Conservation (phyloP, 1,284 basidiomycete genomes). For the Boletus semigastroideus region DNA sequence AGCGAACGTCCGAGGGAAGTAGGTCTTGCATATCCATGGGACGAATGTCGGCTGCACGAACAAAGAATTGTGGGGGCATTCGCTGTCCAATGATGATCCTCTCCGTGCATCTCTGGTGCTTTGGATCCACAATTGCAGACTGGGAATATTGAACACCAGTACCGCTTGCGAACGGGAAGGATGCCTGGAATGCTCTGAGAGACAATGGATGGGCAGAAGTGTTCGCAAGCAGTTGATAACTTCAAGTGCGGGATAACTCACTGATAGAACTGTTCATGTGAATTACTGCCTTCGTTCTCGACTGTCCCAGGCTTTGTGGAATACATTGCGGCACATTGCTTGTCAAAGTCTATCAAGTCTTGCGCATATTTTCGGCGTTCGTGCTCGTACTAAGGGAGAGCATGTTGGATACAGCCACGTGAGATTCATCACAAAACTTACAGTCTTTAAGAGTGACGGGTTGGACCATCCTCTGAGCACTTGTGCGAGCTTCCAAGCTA, state of each 20-base stretch:
- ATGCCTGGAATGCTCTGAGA: constrained; percentile 55
- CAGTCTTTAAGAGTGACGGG: constrained; percentile 67
- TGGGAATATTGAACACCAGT: constrained; percentile 62
- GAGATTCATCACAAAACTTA: constrained; percentile 32
- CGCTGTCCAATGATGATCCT: constrained; percentile 57
- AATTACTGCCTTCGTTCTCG: constrained; percentile 59
- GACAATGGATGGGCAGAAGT: not conserved
- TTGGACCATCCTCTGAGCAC: constrained; percentile 73
- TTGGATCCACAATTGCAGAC: constrained; percentile 49
- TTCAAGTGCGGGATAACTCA: constrained; percentile 28
- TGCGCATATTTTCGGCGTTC: constrained; percentile 76
- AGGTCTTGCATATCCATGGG: constrained; percentile 70
- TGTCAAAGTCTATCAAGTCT: constrained; percentile 82
- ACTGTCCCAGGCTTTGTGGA: constrained; percentile 71
- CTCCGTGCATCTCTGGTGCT: constrained; percentile 44
- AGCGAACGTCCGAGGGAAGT: constrained; percentile 65
- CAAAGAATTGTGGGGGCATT: constrained; percentile 54
- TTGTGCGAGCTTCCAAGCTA: constrained; percentile 76
- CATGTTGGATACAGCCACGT: not conserved
- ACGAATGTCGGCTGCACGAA: constrained; percentile 64
- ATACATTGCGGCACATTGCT: constrained; percentile 65
- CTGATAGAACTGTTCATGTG: constrained; percentile 64
- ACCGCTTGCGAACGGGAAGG: constrained; percentile 60
- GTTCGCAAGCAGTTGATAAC: not conserved
- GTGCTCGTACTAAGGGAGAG: constrained; percentile 55